Conservation (phyloP, 305 asterid species). For the Solanum hybrid region DNA sequence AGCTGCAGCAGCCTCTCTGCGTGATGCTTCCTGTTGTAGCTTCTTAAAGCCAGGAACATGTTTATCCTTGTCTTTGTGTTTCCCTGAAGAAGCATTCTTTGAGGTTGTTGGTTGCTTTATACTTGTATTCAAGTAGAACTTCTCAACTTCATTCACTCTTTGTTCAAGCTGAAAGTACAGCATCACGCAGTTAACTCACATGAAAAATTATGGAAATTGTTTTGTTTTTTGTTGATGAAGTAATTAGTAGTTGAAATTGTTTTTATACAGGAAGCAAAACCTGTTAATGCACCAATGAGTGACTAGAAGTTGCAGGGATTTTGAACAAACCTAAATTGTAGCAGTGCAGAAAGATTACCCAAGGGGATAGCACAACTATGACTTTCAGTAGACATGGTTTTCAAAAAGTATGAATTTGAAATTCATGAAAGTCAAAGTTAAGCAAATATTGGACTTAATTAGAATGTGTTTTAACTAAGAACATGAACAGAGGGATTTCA, state of each 20-base stretch:
- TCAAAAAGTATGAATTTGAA: neutral
- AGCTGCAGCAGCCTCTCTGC: slow-evolving; percentile 80
- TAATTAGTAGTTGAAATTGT: neutral
- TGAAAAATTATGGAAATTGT: neutral
- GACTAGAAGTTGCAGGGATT: neutral
- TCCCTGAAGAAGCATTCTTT: slow-evolving; percentile 25
- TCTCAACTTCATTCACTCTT: slow-evolving; percentile 62
- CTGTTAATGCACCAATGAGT: neutral
- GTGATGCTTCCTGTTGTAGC: slow-evolving; percentile 77
- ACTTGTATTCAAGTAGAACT: slow-evolving; percentile 39
- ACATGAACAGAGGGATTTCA: neutral
- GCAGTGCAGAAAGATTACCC: neutral
- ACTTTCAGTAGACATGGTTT: neutral
- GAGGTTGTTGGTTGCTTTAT: slow-evolving; percentile 34
- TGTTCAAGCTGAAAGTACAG: slow-evolving; percentile 55
- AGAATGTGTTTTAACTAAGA: neutral
- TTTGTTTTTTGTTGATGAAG: neutral
- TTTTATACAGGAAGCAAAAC: neutral
- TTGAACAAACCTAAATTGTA: neutral
- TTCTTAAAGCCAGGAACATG: slow-evolving; percentile 70
- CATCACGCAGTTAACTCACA: neutral
- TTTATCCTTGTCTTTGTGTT: slow-evolving; percentile 62
- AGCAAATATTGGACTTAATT: neutral
- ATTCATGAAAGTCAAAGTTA: neutral
- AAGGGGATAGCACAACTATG: neutral